Conservation (phyloP, 345 rosid genomes). For the Angophora floribunda region DNA sequence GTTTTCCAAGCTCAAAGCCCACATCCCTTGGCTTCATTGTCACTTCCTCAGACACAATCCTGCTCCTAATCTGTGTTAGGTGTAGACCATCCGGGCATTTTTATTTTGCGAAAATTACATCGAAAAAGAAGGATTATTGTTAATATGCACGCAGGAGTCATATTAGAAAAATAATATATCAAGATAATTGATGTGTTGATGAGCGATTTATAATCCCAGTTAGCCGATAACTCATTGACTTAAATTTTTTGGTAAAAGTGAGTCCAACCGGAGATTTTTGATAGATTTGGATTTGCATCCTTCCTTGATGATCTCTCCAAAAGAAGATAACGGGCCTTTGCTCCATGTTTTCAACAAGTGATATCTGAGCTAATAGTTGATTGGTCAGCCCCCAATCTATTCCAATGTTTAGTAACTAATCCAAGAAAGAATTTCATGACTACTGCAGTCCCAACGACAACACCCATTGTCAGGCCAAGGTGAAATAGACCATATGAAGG, state of each 20-base stretch:
- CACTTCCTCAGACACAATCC: constrained; percentile 61
- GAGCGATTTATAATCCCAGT: neutral
- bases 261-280: neutral
- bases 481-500: neutral
- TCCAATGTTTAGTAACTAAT: neutral
- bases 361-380: neutral
- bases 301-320: neutral
- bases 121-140: neutral
- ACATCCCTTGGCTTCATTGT: constrained; percentile 28
- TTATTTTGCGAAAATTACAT: neutral
- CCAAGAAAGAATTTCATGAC: neutral
- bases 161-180: neutral
- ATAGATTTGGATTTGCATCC: neutral
- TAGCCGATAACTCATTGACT: neutral
- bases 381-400: neutral
- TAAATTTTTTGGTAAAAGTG: neutral
- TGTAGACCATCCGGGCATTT: constrained; percentile 62
- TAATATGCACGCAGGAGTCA: neutral
- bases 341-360: neutral
- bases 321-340: neutral
- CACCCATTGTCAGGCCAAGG: neutral
- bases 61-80: constrained; percentile 38
- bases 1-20: constrained; percentile 31
- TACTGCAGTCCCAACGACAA: neutral
- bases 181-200: neutral